A percentile compares a stretch with the other conserved stretches of the same genome.
Conservation (phyloP, 108 stramenopile species). For the Skeletonema grethae region DNA sequence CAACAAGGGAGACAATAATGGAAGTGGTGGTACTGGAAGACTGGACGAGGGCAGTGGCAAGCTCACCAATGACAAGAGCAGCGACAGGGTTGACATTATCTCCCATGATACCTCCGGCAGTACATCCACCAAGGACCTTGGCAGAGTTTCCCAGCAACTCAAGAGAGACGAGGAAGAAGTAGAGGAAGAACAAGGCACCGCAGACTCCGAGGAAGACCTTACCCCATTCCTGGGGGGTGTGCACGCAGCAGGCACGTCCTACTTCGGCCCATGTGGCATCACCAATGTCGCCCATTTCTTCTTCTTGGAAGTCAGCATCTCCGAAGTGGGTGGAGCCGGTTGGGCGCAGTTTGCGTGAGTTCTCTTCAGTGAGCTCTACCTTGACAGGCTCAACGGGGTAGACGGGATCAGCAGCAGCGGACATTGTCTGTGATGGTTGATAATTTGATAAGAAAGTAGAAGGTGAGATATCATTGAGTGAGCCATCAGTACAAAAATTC, state of each 20-base stretch:
- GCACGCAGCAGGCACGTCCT: slow-evolving; percentile 66
- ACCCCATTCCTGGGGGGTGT: slow-evolving; percentile 64
- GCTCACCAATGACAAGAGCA: slow-evolving; percentile 81
- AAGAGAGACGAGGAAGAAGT: slow-evolving; percentile 88
- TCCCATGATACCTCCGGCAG: slow-evolving; percentile 79
- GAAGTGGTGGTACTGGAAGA: slow-evolving; percentile 90
- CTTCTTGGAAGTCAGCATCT: slow-evolving; percentile 58
- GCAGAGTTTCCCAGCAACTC: slow-evolving; percentile 78
- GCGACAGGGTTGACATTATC: slow-evolving; percentile 87
- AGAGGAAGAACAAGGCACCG: slow-evolving; percentile 77
- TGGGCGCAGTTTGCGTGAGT: slow-evolving; percentile 58
- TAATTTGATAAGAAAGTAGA: too few species aligned
- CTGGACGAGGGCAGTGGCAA: slow-evolving; percentile 86
- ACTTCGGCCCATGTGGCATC: slow-evolving; percentile 87
- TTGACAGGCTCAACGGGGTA: not conserved
- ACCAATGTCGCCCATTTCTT: slow-evolving; percentile 36
- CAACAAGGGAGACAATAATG: slow-evolving; percentile 84
- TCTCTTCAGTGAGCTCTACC: not conserved
- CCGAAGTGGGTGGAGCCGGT: slow-evolving; percentile 74
- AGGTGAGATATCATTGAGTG: too few species aligned
- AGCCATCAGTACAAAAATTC: too few species aligned
- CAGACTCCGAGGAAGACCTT: slow-evolving; percentile 53
- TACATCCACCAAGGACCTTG: slow-evolving; percentile 85
- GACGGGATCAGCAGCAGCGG: not conserved
- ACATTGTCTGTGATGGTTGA: not conserved